These are phyloP conservation scores for Elaeagnus macrophylla DNA, from an alignment of 306 rosid species.

Conservation along the genomic window DNA sequence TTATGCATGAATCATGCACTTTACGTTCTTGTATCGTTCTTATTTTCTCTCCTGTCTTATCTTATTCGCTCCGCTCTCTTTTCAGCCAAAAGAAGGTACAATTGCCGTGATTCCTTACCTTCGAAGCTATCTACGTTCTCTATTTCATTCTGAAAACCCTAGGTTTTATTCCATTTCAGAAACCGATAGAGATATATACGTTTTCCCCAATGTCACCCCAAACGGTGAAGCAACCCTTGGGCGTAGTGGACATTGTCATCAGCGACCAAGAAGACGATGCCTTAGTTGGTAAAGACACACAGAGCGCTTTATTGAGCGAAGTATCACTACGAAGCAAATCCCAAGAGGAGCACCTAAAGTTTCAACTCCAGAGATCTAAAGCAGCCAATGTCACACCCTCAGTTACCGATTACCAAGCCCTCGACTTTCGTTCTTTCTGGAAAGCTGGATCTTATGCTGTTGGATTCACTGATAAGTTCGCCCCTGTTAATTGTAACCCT, in stretches of 20 bases:
- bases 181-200: no score
- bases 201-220: background rate
- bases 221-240: background rate
- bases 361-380: background rate
- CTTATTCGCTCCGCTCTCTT: no score
- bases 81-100: no score
- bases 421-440: background rate
- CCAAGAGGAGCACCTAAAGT: background rate
- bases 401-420: background rate
- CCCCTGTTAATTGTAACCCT: background rate
- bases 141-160: no score
- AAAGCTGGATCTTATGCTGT: background rate
- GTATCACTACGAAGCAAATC: background rate
- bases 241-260: background rate
- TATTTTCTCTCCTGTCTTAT: no score
- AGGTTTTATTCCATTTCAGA: no score
- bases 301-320: no score
- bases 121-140: no score
- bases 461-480: background rate
- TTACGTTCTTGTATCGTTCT: no score
- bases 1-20: no score
- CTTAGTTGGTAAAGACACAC: background rate
- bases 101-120: no score
- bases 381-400: background rate
- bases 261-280: constrained; percentile 1